A percentile compares a stretch with the other conserved stretches of the same genome.
phyloP scores from a whole-genome alignment of 1,284 basidiomycete species.

The Cerioporus squamosus region DNA sequence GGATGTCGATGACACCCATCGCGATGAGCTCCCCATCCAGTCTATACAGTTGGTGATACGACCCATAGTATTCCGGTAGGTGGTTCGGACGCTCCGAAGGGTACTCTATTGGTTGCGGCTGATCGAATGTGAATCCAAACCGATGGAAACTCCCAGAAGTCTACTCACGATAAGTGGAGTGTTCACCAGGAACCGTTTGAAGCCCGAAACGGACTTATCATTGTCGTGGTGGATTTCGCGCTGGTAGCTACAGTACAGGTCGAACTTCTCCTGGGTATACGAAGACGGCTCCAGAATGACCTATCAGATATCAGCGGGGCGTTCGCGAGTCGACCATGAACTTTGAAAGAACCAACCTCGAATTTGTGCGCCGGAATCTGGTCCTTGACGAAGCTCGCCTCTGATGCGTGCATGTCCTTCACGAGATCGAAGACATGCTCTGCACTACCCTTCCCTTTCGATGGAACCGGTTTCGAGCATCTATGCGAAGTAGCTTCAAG shows the following conservation, averaged over 20 bases:
- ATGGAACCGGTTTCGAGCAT: neutral
- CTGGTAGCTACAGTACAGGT: constrained; percentile 81
- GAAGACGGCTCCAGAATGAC: constrained; percentile 76
- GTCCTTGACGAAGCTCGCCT: constrained; percentile 32
- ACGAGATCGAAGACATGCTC: constrained; percentile 40
- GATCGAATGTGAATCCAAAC: neutral
- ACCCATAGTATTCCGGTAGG: constrained; percentile 78
- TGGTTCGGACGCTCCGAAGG: constrained; percentile 47
- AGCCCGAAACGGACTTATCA: constrained; percentile 56
- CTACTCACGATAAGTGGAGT: constrained; percentile 70
- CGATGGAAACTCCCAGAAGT: neutral
- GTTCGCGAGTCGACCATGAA: neutral
- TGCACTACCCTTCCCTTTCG: constrained; percentile 15
- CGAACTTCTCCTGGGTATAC: constrained; percentile 81
- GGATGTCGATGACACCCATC: constrained; percentile 89
- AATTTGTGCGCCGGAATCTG: constrained; percentile 45
- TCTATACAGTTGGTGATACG: constrained; percentile 86
- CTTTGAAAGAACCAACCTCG: constrained; percentile 47
- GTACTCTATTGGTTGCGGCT: constrained; percentile 64
- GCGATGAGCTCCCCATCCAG: constrained; percentile 85
- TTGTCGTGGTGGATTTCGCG: constrained; percentile 74
- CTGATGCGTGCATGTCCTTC: constrained; percentile 53
- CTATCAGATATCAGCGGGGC: constrained; percentile 41
- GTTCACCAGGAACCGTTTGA: constrained; percentile 80
- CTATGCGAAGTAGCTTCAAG: neutral